Conservation (phyloP, 805 yeast species). For the Candida bentonensis region DNA sequence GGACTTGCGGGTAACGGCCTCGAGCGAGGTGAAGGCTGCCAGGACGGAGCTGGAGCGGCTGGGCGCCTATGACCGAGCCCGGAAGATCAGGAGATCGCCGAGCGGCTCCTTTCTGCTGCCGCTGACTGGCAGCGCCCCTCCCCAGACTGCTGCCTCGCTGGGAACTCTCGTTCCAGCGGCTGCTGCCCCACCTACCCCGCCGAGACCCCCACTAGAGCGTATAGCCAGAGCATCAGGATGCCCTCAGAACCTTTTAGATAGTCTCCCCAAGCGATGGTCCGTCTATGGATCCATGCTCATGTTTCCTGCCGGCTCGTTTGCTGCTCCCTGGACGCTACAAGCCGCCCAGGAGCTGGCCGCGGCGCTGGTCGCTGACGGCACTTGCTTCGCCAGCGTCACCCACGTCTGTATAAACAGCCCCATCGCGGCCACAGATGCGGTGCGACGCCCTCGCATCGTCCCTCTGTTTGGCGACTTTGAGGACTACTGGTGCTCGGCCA, state of each 20-base stretch:
- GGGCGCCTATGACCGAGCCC: constrained; percentile 2
- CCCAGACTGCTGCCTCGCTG: background rate
- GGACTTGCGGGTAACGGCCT: constrained; percentile 3
- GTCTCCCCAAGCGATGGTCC: constrained; percentile 38
- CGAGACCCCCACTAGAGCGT: background rate
- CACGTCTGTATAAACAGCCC: constrained; percentile 66
- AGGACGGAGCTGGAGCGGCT: constrained; percentile 6
- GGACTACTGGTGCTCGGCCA: constrained; percentile 59
- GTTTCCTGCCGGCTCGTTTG: constrained; percentile 36
- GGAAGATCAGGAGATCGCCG: constrained; percentile 2
- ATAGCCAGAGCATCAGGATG: background rate
- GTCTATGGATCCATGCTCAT: constrained; percentile 56
- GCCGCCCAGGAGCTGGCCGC: constrained; percentile 9
- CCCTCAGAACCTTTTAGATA: background rate
- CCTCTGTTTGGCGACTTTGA: constrained; percentile 62
- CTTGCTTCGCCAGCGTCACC: constrained; percentile 21
- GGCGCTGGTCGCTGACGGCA: constrained; percentile 13
- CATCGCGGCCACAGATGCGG: constrained; percentile 35
- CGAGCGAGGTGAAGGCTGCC: constrained; percentile 5
- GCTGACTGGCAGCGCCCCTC: background rate
- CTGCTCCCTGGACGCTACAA: constrained; percentile 7
- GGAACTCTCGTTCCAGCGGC: background rate
- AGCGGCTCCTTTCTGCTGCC: constrained; percentile 3
- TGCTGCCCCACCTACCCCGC: constrained; percentile 1
- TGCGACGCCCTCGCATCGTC: constrained; percentile 51